Conservation (phyloP, 768 basidiomycete species). For the Trametes cingulata region DNA sequence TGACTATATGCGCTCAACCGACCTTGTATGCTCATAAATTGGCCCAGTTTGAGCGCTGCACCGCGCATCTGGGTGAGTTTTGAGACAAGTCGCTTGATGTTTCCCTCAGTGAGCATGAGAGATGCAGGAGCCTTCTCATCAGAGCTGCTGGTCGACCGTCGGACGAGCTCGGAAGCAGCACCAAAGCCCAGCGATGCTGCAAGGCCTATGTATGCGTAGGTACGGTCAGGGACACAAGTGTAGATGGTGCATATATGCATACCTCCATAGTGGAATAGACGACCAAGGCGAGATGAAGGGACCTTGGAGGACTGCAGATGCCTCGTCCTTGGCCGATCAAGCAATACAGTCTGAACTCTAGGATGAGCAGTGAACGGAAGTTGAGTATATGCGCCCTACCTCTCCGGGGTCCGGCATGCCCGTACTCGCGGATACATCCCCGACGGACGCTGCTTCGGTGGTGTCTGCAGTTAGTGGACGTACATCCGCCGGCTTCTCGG, state of each 20-base stretch:
- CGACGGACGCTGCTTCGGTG: not conserved
- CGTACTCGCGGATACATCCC: slow-evolving; percentile 7
- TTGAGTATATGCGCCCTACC: slow-evolving; percentile 3
- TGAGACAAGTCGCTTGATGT: slow-evolving; percentile 84
- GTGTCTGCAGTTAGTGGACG: too few species aligned
- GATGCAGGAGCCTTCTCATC: slow-evolving; percentile 40
- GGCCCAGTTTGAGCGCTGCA: slow-evolving; percentile 94
- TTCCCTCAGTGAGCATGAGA: slow-evolving; percentile 88
- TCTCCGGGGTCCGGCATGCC: slow-evolving; percentile 1
- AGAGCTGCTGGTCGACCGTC: slow-evolving; percentile 55
- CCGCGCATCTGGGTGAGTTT: slow-evolving; percentile 96
- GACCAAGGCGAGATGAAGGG: slow-evolving; percentile 85
- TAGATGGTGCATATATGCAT: slow-evolving; percentile 19
- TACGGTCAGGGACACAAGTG: not conserved
- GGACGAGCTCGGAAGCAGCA: slow-evolving; percentile 83
- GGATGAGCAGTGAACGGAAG: slow-evolving; percentile 13
- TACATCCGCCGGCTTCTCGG: too few species aligned
- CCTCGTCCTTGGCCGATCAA: slow-evolving; percentile 30
- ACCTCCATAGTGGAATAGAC: slow-evolving; percentile 95
- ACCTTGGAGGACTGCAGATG: slow-evolving; percentile 82
- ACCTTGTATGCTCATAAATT: slow-evolving; percentile 98
- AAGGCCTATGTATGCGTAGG: slow-evolving; percentile 55
- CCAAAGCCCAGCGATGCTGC: slow-evolving; percentile 89
- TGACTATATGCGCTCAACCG: not conserved
- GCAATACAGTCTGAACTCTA: not conserved